Evolutionary conservation across 768 basidiomycete genomes (phyloP).

Genomic region (Lactarius trivialis): DNA sequence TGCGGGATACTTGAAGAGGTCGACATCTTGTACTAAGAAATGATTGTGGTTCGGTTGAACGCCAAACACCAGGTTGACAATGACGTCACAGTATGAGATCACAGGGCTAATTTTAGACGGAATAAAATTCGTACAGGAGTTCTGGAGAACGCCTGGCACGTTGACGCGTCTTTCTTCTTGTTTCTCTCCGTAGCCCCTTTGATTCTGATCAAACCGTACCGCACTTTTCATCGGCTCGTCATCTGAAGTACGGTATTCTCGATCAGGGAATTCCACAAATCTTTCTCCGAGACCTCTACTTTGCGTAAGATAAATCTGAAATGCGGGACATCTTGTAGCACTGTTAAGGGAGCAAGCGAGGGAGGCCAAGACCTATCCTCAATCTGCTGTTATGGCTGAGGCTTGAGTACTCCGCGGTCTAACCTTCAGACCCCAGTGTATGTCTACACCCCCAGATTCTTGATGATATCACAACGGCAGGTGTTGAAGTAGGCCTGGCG

Average conservation of each 20-base stretch:
- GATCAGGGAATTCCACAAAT: not conserved
- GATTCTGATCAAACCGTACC: not conserved
- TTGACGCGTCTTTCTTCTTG: too few species aligned
- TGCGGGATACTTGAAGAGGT: not conserved
- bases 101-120: not conserved
- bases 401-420: not conserved
- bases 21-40: conserved; percentile 5
- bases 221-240: not conserved
- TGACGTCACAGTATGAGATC: not conserved
- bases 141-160: too few species aligned
- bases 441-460: not conserved
- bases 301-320: not conserved
- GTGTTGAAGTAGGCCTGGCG: too few species aligned
- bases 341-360: too few species aligned
- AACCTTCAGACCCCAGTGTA: not conserved
- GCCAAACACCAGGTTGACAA: not conserved
- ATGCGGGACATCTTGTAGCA: too few species aligned
- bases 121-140: too few species aligned
- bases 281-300: not conserved
- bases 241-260: not conserved
- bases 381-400: not conserved
- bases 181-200: not conserved
- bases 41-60: not conserved
- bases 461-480: too few species aligned
- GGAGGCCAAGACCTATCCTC: not conserved